These are phyloP conservation scores for Entelexis paramagnoliae DNA, from an alignment of 1,139 yeast species.

Conservation along the genomic window DNA sequence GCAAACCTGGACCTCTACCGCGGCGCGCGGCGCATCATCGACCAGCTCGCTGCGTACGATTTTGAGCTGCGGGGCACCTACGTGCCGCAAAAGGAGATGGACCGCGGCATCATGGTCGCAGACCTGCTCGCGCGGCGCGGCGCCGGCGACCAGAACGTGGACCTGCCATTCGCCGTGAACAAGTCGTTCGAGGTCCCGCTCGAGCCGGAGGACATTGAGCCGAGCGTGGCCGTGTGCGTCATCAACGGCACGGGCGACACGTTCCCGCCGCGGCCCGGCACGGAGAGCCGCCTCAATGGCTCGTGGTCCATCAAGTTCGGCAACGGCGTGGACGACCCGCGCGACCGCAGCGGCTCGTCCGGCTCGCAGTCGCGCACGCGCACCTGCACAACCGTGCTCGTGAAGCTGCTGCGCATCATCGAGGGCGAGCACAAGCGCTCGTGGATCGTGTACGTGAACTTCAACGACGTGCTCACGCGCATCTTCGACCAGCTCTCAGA, in stretches of 20 bases:
- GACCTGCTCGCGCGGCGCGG: conserved; percentile 3
- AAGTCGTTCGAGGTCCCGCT: not conserved
- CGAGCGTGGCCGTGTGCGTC: not conserved
- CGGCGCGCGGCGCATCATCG: conserved; percentile 1
- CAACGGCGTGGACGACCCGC: not conserved
- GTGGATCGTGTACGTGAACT: conserved; percentile 1
- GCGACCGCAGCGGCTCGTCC: not conserved
- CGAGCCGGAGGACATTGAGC: conserved; percentile 3
- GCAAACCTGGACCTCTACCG: conserved; percentile 3
- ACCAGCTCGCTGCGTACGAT: not conserved
- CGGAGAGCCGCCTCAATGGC: not conserved
- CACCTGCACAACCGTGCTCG: not conserved
- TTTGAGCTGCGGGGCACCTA: conserved; percentile 1
- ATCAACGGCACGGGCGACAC: not conserved
- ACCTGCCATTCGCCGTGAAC: not conserved
- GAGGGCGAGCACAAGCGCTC: conserved; percentile 6
- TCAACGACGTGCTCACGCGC: not conserved
- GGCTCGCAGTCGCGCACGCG: conserved; percentile 5
- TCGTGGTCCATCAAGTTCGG: conserved; percentile 6
- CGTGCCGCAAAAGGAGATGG: conserved; percentile 1
- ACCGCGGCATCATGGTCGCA: conserved; percentile 4
- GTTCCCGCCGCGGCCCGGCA: not conserved
- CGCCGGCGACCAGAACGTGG: conserved; percentile 1
- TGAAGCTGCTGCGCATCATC: conserved; percentile 2
- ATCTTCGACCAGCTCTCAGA: conserved; percentile 4